Evolutionary conservation across 2,329 filamentous ascomycete species (phyloP).

Genomic region (Bipolaris cookei): DNA sequence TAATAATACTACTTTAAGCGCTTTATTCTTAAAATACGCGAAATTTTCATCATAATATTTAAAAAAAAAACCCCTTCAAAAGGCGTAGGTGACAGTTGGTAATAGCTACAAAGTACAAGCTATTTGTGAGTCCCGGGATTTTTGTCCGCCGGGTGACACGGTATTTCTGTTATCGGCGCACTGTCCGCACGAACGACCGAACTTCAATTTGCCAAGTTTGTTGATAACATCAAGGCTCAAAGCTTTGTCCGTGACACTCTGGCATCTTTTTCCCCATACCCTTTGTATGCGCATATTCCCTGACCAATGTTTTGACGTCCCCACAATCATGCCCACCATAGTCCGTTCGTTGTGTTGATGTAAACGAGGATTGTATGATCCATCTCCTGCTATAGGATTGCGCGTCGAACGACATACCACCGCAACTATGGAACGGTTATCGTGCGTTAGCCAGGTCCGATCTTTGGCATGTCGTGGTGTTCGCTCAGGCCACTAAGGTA

Average conservation of each 20-base stretch:
- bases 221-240: not conserved
- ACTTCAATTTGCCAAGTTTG: not conserved
- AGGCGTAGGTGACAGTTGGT: too few relatives aligned
- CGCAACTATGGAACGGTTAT: not conserved
- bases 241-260: not conserved
- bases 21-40: too few relatives aligned
- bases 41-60: too few relatives aligned
- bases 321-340: too few relatives aligned
- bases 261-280: not conserved
- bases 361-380: not conserved
- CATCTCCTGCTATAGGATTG: not conserved
- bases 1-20: too few relatives aligned
- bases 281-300: not conserved
- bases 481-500: slow-evolving; percentile 92
- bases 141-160: too few relatives aligned
- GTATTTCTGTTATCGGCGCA: not conserved
- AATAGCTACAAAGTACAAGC: too few relatives aligned
- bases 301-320: not conserved
- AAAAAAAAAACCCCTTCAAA: too few relatives aligned
- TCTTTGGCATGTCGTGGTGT: slow-evolving; percentile 87
- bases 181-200: not conserved
- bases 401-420: not conserved
- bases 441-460: slow-evolving; percentile 61
- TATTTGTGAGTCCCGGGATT: too few relatives aligned
- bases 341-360: not conserved